phyloP scores from a whole-genome alignment of 129 eudicot genomes.

The Erigeron canadensis region DNA sequence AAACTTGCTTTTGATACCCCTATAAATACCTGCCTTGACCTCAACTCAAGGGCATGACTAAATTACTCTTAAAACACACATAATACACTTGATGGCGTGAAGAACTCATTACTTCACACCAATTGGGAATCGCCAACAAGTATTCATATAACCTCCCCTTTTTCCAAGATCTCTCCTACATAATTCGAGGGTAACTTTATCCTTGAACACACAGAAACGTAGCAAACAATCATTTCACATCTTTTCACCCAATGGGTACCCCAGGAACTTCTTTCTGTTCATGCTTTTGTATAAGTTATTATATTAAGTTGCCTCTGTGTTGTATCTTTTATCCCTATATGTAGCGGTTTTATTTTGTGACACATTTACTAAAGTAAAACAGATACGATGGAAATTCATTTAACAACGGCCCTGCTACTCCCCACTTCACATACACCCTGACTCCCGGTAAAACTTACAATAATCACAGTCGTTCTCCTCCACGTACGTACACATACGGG shows the following conservation, averaged over 20 bases:
- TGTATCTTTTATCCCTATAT: slow-evolving; percentile 5
- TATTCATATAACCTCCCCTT: too few species aligned
- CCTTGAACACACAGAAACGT: slow-evolving; percentile 87
- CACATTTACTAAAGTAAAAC: slow-evolving; percentile 21
- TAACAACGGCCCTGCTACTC: slow-evolving; percentile 92
- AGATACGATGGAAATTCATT: slow-evolving; percentile 89
- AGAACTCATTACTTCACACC: too few species aligned
- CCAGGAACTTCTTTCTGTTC: slow-evolving; percentile 64
- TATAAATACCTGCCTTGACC: too few species aligned
- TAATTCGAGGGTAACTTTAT: too few species aligned
- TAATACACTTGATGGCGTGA: too few species aligned
- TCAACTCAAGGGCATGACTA: too few species aligned
- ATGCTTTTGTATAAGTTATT: slow-evolving; percentile 62
- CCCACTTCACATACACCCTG: slow-evolving; percentile 87
- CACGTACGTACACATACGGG: slow-evolving; percentile 44
- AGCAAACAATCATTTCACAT: slow-evolving; percentile 86
- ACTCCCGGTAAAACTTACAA: slow-evolving; percentile 76
- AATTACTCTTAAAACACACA: too few species aligned
- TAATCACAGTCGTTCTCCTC: slow-evolving; percentile 44
- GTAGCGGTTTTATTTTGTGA: not conserved
- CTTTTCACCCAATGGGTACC: slow-evolving; percentile 97
- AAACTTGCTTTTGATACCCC: too few species aligned
- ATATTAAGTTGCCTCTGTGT: not conserved
- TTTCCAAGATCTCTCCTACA: too few species aligned
- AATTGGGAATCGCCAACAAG: too few species aligned